Evolutionary conservation across 2,329 filamentous ascomycete species (phyloP), one percentile per base, ranked within the genome.

Genomic region (Fusarium tanahbumbuense): DNA sequence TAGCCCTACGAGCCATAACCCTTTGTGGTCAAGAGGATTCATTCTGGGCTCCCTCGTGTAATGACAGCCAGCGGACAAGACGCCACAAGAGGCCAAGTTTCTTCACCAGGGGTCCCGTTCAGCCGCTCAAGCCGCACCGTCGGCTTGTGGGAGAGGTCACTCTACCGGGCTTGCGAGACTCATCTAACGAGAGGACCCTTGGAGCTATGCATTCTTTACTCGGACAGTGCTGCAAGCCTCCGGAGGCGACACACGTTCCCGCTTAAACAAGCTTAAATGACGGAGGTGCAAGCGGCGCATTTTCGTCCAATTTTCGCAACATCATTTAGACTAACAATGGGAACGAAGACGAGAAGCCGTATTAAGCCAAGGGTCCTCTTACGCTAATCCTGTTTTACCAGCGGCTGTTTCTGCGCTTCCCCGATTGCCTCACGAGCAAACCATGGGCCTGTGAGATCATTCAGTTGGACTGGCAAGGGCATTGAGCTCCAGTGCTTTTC

Each of bases 191-290:
- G n/a, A 34, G 27, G 44, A 32, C 34, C 46, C 53, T 47, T 53
- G 47, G 23, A 44, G n/a, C 32, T 18, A 49, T 46, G 27, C 23
- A 13, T 53, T 40, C 12, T 20, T 45, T 18, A 34, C 40, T 46
- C 37, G 48, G 34, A 8, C 27, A 47, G 47, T 45, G 8, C 59
- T 67, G 44, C 42, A 53, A 70, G 48, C 44, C 41, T 37, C 37
- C 40, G 30, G 13, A 25, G 25, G 28, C 25, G 48, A 47, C n/a
- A 16, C 49, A 45, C n/a, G 40, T 70, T 28, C 7, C 49, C 49
- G 54, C 44, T 34, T 18, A 71, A 70, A 70, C 67, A 70, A 70
- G 67, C 67, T 70, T 70, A 70, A 71, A 50, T 64, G 27, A n/a
- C 8, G 55, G 48, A 10, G 8, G 9, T 47, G 46, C 41, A 47